Evolutionary conservation across 352 stramenopile genomes (phyloP), one percentile per base, ranked within the genome.

Genomic region (Saprolegnia diclina): DNA sequence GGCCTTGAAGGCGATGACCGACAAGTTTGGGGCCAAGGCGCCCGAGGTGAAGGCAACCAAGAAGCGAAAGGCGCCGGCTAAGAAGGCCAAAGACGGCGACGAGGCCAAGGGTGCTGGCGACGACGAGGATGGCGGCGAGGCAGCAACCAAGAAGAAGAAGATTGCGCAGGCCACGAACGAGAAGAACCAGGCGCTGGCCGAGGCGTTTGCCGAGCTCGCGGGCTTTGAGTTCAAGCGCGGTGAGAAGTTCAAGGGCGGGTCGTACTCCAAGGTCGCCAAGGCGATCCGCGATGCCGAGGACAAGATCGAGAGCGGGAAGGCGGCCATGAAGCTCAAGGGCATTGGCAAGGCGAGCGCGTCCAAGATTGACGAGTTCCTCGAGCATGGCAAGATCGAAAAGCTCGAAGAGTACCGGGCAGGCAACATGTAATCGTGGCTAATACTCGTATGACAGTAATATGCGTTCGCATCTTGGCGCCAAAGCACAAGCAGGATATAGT

Each of bases 281-380:
- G 84, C 87, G 5, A 89, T 95, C 53, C 83, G 83, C 24, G 84
- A 93, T 35, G 73, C 75, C 54, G 83, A 91, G 44, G 72, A 77
- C 3, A 72, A 75, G 26, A 87, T 95, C 76, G 78, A 68, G 21
- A 79, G 75, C 19, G 87, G 87, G 54, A 95, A 95, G 67, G 74
- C 90, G 48, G 85, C 85, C 9, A 73, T 83, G 53, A 94, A 95
- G 68, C 76, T 95, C 61, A 91, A 92, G 67, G 83, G 83, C 32
- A 85, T 95, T 11, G 88, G 88, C 68, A 95, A 95, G 70, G 85
- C 82, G 6, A 87, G 83, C 0, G 82, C 76, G 19, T 74, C 73
- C 35, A 92, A 91, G 74, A 94, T 95, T 65, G 88, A 95, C 57
- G 88, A 95, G 71, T 94, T 91, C 62, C 57, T 95, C 10, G 82